Evolutionary conservation across 331 rosid genomes (phyloP), one percentile per base, ranked within the genome.

Genomic region (Malus hybrid): DNA sequence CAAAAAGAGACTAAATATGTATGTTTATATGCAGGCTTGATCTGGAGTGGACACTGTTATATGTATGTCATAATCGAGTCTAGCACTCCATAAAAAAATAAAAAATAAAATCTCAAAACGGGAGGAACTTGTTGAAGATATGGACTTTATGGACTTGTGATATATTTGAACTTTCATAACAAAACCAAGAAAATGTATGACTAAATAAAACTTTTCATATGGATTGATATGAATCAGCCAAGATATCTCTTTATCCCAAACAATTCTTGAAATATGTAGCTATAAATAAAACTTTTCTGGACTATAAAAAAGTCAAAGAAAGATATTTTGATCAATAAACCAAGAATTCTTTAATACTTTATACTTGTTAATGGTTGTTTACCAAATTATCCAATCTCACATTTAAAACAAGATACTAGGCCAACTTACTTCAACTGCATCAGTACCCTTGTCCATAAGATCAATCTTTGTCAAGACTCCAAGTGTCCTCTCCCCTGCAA

Each of bases 401-500:
- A 71, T 63, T 67, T 3, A 7, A 77, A 46, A 18, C 57, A 52
- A 63, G 36, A 34, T 64, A 31, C 8, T 52, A 60, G 77, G 55
- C 6, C 54, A 54, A 86, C 94, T 90, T 84, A 93, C 98, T 24
- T 93, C 98, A 56, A 87, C 98, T 50, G 98, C 98, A 86, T 93
- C 97, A 16, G 98, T 93, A 61, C 98, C 98, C 95, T 91, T 93
- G 78, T 93, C 98, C 98, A 91, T 91, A 42, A 93, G 97, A 85
- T 93, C 98, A 85, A 93, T 93, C 88, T 93, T 93, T 32, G 98
- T 93, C 89, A 93, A 84, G 68, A 93, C 98, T 74, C 98, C 98
- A 56, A 91, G 19, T 70, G 97, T 93, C 86, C 98, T 93, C 80
- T 93, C 98, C 85, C 98, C 97, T 93, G 83, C 71, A 75, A 83